These are phyloP conservation scores for Excoecaria agallocha DNA, from an alignment of 345 rosid genomes.

Conservation along the genomic window DNA sequence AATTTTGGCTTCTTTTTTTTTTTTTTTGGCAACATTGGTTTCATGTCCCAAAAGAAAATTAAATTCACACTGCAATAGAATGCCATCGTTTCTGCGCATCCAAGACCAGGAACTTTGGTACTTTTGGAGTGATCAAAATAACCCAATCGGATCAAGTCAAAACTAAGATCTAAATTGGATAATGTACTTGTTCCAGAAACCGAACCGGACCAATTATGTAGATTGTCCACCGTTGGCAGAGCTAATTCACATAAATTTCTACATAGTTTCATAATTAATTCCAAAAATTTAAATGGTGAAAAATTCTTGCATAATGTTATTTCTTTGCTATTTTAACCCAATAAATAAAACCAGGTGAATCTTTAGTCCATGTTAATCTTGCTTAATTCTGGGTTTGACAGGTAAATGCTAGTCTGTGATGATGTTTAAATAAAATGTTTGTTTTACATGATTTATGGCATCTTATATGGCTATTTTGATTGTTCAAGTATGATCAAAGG, in stretches of 20 bases:
- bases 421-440: not conserved
- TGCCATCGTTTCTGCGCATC: not conserved
- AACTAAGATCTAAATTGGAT: too few relatives aligned
- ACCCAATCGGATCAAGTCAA: too few relatives aligned
- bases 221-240: too few relatives aligned
- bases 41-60: constrained; percentile 12
- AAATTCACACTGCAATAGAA: constrained; percentile 8
- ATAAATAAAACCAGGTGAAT: not conserved
- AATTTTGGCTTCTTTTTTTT: constrained; percentile 19
- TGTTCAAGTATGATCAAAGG: not conserved
- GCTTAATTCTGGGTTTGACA: not conserved
- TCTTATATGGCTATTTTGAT: not conserved
- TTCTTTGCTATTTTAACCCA: not conserved
- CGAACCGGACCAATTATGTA: too few relatives aligned
- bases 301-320: not conserved
- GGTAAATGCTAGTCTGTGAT: not conserved
- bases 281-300: too few relatives aligned
- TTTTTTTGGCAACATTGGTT: constrained; percentile 18
- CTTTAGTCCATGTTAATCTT: not conserved
- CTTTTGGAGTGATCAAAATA: too few relatives aligned
- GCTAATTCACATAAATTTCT: too few relatives aligned
- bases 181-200: too few relatives aligned
- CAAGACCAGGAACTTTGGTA: not conserved
- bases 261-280: too few relatives aligned
- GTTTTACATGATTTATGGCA: not conserved